phyloP scores from a whole-genome alignment of 768 basidiomycete genomes.

The Asterophora lycoperdoides region DNA sequence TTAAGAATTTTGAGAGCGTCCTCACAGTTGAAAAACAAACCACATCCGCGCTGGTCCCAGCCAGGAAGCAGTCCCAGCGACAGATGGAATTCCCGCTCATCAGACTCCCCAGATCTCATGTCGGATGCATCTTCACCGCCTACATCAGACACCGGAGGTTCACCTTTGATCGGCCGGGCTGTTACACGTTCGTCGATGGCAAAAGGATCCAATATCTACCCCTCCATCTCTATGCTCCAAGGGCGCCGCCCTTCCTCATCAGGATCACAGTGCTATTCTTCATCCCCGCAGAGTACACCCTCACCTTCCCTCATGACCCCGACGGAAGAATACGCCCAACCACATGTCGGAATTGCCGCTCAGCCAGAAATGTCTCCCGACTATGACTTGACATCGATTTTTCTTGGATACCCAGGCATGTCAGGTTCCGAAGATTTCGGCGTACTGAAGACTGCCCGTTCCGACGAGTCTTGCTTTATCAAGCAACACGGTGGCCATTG shows the following conservation, averaged over 20 bases:
- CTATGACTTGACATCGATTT: constrained; percentile 39
- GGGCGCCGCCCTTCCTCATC: constrained; percentile 23
- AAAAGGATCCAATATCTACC: constrained; percentile 17
- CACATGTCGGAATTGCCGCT: constrained; percentile 25
- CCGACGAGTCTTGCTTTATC: constrained; percentile 24
- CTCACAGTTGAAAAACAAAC: constrained; percentile 64
- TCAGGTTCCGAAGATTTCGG: constrained; percentile 23
- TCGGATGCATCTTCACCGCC: constrained; percentile 27
- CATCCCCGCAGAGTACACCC: constrained; percentile 33
- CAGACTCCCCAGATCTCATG: constrained; percentile 16
- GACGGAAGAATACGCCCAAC: constrained; percentile 37
- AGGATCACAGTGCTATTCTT: constrained; percentile 23
- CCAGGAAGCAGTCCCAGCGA: constrained; percentile 34
- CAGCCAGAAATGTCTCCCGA: constrained; percentile 28
- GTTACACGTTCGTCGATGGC: constrained; percentile 13
- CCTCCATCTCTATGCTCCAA: constrained; percentile 19
- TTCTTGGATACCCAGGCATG: constrained; percentile 32
- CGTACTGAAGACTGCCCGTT: constrained; percentile 13
- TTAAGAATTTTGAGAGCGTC: constrained; percentile 19
- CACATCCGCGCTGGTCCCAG: constrained; percentile 63
- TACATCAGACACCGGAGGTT: constrained; percentile 27
- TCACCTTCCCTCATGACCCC: constrained; percentile 42
- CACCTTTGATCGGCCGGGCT: constrained; percentile 8
- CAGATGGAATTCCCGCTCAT: constrained; percentile 23
- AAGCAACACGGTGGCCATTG: constrained; percentile 40